A percentile compares a stretch with the other conserved stretches of the same genome.
phyloP scores from a whole-genome alignment of 805 yeast species.

The Teunomyces barrocoloradensis region DNA sequence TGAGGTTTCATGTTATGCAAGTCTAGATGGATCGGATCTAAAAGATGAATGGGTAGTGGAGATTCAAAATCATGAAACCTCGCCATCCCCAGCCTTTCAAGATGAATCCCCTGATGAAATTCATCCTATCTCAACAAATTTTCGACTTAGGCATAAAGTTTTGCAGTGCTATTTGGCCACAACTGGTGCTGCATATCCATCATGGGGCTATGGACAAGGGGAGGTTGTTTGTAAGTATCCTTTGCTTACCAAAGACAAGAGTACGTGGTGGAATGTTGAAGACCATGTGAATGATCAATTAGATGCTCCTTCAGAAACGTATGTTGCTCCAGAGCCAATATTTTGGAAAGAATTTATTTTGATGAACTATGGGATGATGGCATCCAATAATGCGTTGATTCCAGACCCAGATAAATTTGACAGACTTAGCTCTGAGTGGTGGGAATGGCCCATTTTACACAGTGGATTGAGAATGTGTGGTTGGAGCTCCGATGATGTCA shows the following conservation, averaged over 20 bases:
- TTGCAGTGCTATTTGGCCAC: constrained; percentile 79
- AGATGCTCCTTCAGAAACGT: constrained; percentile 26
- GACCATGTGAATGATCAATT: constrained; percentile 56
- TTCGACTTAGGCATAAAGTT: constrained; percentile 61
- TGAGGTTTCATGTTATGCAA: constrained; percentile 91
- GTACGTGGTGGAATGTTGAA: constrained; percentile 82
- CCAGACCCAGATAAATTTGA: constrained; percentile 74
- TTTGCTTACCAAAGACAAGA: constrained; percentile 52
- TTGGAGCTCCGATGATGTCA: constrained; percentile 56
- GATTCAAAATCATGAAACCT: constrained; percentile 58
- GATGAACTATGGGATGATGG: constrained; percentile 77
- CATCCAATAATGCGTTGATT: constrained; percentile 76
- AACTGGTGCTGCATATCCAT: constrained; percentile 64
- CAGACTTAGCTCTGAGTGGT: constrained; percentile 68
- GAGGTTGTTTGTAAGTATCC: constrained; percentile 69
- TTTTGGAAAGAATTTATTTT: constrained; percentile 70
- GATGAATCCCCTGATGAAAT: constrained; percentile 49
- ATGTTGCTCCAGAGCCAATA: constrained; percentile 39
- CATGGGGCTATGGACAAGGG: constrained; percentile 84
- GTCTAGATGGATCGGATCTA: constrained; percentile 63
- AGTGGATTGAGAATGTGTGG: constrained; percentile 76
- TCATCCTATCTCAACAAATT: constrained; percentile 75
- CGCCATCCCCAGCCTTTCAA: constrained; percentile 39
- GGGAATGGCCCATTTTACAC: constrained; percentile 79
- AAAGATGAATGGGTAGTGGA: constrained; percentile 93